Evolutionary conservation across 1,284 basidiomycete species (phyloP).

Genomic region (Melampsora occidentalis): DNA sequence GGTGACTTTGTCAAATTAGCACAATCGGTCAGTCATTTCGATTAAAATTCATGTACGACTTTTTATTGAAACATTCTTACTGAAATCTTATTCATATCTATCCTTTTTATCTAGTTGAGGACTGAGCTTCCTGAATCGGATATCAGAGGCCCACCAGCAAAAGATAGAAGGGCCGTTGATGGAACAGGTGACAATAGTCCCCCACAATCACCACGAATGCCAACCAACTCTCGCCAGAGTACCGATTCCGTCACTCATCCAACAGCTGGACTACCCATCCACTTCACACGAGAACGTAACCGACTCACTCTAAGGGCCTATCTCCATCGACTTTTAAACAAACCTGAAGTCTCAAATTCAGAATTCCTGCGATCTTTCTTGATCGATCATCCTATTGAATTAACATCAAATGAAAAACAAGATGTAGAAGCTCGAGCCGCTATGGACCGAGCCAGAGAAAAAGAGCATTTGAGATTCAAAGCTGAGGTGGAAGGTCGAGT

Average conservation of each 20-base stretch:
- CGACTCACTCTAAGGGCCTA: conserved; percentile 90
- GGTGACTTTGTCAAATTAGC: conserved; percentile 88
- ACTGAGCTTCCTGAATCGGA: conserved; percentile 75
- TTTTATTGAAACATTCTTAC: conserved; percentile 15
- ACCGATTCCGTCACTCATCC: conserved; percentile 55
- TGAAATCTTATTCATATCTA: background rate
- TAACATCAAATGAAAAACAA: conserved; percentile 71
- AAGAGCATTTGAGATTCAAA: conserved; percentile 79
- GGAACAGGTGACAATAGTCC: conserved; percentile 47
- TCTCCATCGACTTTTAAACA: conserved; percentile 69
- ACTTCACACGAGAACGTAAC: conserved; percentile 87
- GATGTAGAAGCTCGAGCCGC: conserved; percentile 79
- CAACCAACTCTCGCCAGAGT: conserved; percentile 52
- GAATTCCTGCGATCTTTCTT: conserved; percentile 83
- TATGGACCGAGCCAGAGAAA: conserved; percentile 82
- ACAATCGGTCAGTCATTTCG: conserved; percentile 64
- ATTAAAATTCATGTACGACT: background rate
- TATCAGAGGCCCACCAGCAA: conserved; percentile 74
- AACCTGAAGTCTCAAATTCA: conserved; percentile 73
- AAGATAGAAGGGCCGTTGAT: conserved; percentile 70
- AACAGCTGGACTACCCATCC: conserved; percentile 54
- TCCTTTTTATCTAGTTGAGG: conserved; percentile 62
- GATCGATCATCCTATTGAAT: conserved; percentile 68
- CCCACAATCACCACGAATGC: conserved; percentile 46
- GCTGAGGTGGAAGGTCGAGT: conserved; percentile 81